Conservation (phyloP, 1,139 yeast species). For the Eremothecium sinecaudum region DNA sequence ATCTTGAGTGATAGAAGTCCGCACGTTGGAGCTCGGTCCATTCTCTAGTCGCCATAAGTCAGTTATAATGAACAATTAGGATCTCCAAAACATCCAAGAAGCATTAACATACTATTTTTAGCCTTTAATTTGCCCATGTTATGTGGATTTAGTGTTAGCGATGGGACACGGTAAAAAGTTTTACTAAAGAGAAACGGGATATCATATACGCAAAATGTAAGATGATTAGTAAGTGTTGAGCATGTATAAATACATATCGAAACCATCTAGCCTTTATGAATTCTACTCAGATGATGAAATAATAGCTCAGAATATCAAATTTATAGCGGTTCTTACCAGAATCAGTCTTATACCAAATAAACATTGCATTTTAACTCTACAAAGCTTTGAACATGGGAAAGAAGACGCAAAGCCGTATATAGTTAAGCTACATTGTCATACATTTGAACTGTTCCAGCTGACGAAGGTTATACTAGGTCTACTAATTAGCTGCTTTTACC, state of each 20-base stretch:
- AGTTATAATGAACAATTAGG: no score
- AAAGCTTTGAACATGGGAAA: constrained; percentile 14
- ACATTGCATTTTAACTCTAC: constrained; percentile 13
- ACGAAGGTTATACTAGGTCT: constrained; percentile 18
- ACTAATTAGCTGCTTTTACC: constrained; percentile 15
- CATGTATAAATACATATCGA: constrained; percentile 6
- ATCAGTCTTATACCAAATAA: constrained; percentile 11
- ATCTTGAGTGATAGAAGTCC: constrained; percentile 22
- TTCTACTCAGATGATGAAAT: constrained; percentile 6
- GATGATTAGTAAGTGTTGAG: background rate
- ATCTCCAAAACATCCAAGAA: no score
- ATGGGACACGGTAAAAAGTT: no score
- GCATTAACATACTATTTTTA: no score
- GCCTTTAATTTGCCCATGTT: no score
- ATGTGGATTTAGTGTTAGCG: no score
- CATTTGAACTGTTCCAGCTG: constrained; percentile 10
- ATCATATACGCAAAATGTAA: background rate
- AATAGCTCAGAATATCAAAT: constrained; percentile 11
- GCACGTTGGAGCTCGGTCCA: no score
- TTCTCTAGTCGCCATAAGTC: no score
- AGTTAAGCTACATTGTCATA: constrained; percentile 12
- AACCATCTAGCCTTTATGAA: constrained; percentile 5
- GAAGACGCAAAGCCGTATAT: constrained; percentile 10
- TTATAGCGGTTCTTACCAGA: constrained; percentile 17
- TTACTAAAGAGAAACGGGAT: no score